Base-by-base conservation (phyloP, 148 eudicot species). In the Rhododendron simsii region DNA sequence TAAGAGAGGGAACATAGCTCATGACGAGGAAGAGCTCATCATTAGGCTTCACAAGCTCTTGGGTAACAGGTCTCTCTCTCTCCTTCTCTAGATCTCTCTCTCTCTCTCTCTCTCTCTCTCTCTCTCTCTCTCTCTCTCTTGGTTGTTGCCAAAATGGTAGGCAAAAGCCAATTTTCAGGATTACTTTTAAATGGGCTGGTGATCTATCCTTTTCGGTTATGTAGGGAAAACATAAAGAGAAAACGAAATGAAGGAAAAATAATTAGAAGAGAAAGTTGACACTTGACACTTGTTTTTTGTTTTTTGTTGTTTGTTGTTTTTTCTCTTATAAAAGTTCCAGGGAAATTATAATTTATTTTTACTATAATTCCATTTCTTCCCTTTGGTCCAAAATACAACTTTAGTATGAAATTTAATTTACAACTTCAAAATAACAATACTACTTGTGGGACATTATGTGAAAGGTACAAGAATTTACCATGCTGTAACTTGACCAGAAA, bases 41-140 rank as follows among this genome's bases (percentile, higher is more conserved):
- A 71, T 71, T 71, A 71, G 76, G 39, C 76, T 71, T 71, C 76
- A 71, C 76, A 71, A 71, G 76, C 76, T 71, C 76, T 30, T 48
- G 55, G 80, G 80, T 16, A 77, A 77, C 80, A 77, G 80, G 80
- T 77, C 48, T 41, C 50, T 20, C 80, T n/a, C n/a, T n/a, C n/a
- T n/a, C n/a, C n/a, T n/a, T n/a, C n/a, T n/a, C n/a, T n/a, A n/a
- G n/a, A n/a, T n/a, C n/a, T n/a, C n/a, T n/a, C n/a, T n/a, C n/a
- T n/a, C n/a, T n/a, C n/a, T n/a, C n/a, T 20, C 80, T 57, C 23
- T 57, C 21, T 53, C 18, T 53, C 18, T 53, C 30, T 30, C 30
- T 30, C 30, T 30, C 30, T 30, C 30, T 30, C 30, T 30, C 30
- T 30, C 30, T 30, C 30, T 30, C 30, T 30, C 30, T 30, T 44